These are phyloP conservation scores for Periglandula ipomoeae DNA, from an alignment of 2,329 filamentous ascomycete genomes.

Conservation along the genomic window DNA sequence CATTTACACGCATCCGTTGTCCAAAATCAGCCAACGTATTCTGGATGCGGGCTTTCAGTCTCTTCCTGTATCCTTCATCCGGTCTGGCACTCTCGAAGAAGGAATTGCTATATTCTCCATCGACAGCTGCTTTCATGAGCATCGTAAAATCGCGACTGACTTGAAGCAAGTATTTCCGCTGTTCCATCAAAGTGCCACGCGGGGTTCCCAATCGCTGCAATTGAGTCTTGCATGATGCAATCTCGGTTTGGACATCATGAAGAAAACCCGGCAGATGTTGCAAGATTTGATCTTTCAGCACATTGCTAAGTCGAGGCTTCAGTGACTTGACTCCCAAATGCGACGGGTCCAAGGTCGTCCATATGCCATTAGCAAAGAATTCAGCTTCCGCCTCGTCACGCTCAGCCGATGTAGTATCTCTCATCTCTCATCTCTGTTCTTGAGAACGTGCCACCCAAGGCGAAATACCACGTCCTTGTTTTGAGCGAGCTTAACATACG, in stretches of 20 bases:
- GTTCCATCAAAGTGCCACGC: constrained; percentile 33
- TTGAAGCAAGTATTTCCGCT: constrained; percentile 36
- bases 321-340: constrained; percentile 39
- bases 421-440: constrained; percentile 30
- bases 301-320: constrained; percentile 36
- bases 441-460: constrained; percentile 45
- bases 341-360: constrained; percentile 24
- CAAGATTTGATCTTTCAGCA: constrained; percentile 39
- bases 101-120: constrained; percentile 39
- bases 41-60: constrained; percentile 46
- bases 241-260: constrained; percentile 29
- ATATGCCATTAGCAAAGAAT: constrained; percentile 35
- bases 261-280: constrained; percentile 36
- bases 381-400: constrained; percentile 30
- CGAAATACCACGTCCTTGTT: constrained; percentile 37
- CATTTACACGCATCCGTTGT: constrained; percentile 35
- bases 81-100: constrained; percentile 36
- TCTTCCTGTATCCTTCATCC: constrained; percentile 26
- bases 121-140: constrained; percentile 34
- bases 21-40: constrained; percentile 33
- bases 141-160: constrained; percentile 35
- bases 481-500: constrained; percentile 31
- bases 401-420: constrained; percentile 18
- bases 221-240: constrained; percentile 22
- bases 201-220: constrained; percentile 40